Evolutionary conservation across 805 yeast species (phyloP).

Genomic region (Wickerhamomyces alni): DNA sequence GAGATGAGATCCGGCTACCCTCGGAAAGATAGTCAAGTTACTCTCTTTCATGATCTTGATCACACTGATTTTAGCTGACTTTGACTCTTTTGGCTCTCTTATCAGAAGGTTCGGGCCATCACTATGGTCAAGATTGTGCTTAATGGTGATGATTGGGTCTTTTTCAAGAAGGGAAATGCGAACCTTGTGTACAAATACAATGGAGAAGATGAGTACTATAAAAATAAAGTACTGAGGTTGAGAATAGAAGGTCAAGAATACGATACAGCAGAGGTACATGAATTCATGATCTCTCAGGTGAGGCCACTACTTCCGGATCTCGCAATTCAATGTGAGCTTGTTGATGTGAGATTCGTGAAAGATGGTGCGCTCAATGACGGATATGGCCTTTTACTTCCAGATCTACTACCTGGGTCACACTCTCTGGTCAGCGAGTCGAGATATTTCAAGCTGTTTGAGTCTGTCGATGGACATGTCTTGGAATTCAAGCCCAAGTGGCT

Average conservation of each 20-base stretch:
- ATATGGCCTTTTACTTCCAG: constrained; percentile 38
- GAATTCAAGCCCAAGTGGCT: constrained; percentile 66
- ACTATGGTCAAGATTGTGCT: too few relatives aligned
- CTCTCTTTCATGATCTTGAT: too few relatives aligned
- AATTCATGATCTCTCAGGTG: constrained; percentile 5
- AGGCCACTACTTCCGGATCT: constrained; percentile 24
- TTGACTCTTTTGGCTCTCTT: too few relatives aligned
- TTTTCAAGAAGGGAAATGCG: constrained; percentile 45
- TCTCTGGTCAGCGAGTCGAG: constrained; percentile 27
- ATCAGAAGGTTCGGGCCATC: too few relatives aligned
- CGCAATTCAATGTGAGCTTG: constrained; percentile 17
- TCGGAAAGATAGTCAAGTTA: too few relatives aligned
- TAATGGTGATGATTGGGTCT: constrained; percentile 29
- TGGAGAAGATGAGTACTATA: constrained; percentile 29
- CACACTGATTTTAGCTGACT: too few relatives aligned
- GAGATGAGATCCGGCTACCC: too few relatives aligned
- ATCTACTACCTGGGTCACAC: constrained; percentile 31
- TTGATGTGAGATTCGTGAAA: constrained; percentile 7
- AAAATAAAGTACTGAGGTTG: constrained; percentile 26
- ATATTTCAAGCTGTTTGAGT: constrained; percentile 27
- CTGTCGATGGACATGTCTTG: constrained; percentile 23
- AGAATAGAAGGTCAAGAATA: constrained; percentile 21
- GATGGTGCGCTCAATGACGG: constrained; percentile 27
- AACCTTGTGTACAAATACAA: constrained; percentile 37
- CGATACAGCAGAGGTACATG: constrained; percentile 11